phyloP scores from a whole-genome alignment of 1,139 yeast genomes.

The Blastobotrys proliferans region DNA sequence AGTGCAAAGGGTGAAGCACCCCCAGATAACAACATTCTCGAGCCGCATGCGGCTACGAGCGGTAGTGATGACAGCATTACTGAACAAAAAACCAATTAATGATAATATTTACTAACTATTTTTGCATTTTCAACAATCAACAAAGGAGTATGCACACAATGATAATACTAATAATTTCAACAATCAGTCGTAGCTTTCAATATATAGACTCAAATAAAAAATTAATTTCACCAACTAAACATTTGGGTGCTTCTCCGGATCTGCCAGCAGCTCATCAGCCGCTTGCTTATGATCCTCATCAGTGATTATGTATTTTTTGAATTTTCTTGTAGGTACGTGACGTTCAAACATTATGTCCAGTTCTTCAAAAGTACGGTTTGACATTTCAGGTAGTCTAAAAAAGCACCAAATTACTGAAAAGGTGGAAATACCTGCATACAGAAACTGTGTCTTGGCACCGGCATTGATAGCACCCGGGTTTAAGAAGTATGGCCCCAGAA shows the following conservation, averaged over 20 bases:
- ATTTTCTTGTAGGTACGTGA: constrained; percentile 18
- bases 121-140: constrained; percentile 8
- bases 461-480: constrained; percentile 15
- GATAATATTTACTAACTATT: background rate
- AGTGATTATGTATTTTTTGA: constrained; percentile 16
- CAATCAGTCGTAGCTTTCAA: too few species aligned
- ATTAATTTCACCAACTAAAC: too few species aligned
- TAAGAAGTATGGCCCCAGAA: constrained; percentile 21
- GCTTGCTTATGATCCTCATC: too few species aligned
- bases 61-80: background rate
- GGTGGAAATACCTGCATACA: constrained; percentile 12
- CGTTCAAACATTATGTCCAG: constrained; percentile 39
- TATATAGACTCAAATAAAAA: too few species aligned
- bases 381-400: constrained; percentile 39
- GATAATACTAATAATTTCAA: background rate
- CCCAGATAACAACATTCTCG: constrained; percentile 3
- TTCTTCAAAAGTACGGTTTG: constrained; percentile 55
- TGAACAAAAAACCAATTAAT: background rate
- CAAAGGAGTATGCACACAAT: constrained; percentile 1
- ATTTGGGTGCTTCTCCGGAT: too few species aligned
- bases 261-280: too few species aligned
- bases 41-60: background rate
- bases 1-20: constrained; percentile 18
- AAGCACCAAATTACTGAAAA: constrained; percentile 4
- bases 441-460: constrained; percentile 13